Conservation (phyloP, 2,329 filamentous ascomycete species). For the Cadophora gregata region DNA sequence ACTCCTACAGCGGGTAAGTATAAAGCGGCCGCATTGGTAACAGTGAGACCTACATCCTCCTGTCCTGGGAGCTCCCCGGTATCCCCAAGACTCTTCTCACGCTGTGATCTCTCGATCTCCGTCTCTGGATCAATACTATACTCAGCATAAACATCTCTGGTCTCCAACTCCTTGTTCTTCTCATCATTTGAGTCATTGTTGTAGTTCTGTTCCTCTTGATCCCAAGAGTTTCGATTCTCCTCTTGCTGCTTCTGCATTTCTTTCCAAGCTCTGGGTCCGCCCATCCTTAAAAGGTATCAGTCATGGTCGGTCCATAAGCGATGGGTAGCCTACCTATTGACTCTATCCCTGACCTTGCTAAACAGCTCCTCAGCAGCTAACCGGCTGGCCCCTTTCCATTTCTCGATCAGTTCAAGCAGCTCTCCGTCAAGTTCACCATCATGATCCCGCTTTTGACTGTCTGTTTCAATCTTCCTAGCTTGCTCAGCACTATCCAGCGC, state of each 20-base stretch:
- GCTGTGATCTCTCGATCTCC: constrained; percentile 44
- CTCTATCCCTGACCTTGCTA: constrained; percentile 61
- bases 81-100: constrained; percentile 43
- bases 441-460: constrained; percentile 35
- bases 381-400: constrained; percentile 66
- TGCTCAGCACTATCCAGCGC: constrained; percentile 58
- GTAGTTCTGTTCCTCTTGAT: constrained; percentile 44
- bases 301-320: background rate
- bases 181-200: constrained; percentile 44
- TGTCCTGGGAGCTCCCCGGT: constrained; percentile 47
- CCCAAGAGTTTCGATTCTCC: constrained; percentile 48
- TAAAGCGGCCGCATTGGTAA: constrained; percentile 29
- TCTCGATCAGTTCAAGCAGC: constrained; percentile 59
- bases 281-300: constrained; percentile 52
- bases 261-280: constrained; percentile 63
- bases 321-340: constrained; percentile 51
- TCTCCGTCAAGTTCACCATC: constrained; percentile 62
- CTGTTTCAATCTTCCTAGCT: constrained; percentile 55
- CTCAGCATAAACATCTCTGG: constrained; percentile 43
- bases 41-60: constrained; percentile 48
- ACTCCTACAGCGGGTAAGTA: constrained; percentile 52
- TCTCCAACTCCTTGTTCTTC: constrained; percentile 45
- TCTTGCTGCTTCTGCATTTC: constrained; percentile 55
- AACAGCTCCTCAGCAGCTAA: constrained; percentile 73
- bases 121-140: constrained; percentile 45